These are phyloP conservation scores for Arthrobotrys musiformis DNA, from an alignment of 2,329 filamentous ascomycete species.

Conservation along the genomic window DNA sequence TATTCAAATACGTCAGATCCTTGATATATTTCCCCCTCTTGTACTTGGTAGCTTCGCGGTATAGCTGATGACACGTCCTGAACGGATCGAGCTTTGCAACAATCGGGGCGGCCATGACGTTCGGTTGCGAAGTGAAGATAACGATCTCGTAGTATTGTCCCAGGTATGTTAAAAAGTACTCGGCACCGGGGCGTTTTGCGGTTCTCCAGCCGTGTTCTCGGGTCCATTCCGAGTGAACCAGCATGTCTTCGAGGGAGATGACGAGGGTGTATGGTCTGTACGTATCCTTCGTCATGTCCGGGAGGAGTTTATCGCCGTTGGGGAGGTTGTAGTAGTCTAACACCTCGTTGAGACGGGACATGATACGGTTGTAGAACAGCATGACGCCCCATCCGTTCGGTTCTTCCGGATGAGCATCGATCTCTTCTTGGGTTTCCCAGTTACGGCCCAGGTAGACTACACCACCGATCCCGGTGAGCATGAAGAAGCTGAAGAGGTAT, in stretches of 20 bases:
- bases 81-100: slow-evolving; percentile 87
- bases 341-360: slow-evolving; percentile 77
- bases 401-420: slow-evolving; percentile 69
- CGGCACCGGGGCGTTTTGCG: slow-evolving; percentile 91
- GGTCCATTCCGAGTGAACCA: slow-evolving; percentile 94
- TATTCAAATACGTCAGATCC: slow-evolving; percentile 98
- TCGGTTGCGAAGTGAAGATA: slow-evolving; percentile 90
- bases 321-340: slow-evolving; percentile 96
- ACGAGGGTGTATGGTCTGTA: slow-evolving; percentile 92
- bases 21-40: slow-evolving; percentile 97
- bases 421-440: slow-evolving; percentile 82
- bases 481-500: slow-evolving; percentile 74
- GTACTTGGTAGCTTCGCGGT: slow-evolving; percentile 95
- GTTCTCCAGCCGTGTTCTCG: slow-evolving; percentile 94
- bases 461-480: slow-evolving; percentile 69
- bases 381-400: slow-evolving; percentile 81
- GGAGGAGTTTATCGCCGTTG: slow-evolving; percentile 90
- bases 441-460: slow-evolving; percentile 84
- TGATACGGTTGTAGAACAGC: slow-evolving; percentile 83
- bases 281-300: slow-evolving; percentile 75
- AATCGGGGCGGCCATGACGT: slow-evolving; percentile 83
- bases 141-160: slow-evolving; percentile 98
- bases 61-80: slow-evolving; percentile 94
- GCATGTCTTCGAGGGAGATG: slow-evolving; percentile 88
- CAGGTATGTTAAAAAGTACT: slow-evolving; percentile 97